Percentiles rank a stretch among this genome's conserved stretches.
Evolutionary conservation across 2,329 filamentous ascomycete genomes (phyloP).

Genomic region (Fusarium verrucosum): DNA sequence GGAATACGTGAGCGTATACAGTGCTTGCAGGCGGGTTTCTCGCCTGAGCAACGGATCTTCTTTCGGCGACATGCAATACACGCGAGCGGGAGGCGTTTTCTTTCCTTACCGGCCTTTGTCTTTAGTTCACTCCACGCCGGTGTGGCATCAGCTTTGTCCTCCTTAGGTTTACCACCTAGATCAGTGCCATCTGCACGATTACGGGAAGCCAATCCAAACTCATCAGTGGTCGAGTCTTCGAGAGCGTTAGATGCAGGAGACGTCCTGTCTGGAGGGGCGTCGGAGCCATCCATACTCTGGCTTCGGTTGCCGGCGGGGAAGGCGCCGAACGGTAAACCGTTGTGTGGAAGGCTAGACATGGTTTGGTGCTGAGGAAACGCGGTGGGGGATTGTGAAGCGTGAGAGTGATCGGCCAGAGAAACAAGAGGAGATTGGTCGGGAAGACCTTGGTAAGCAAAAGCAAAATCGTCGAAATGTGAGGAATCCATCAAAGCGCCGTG

Average conservation of each 20-base stretch:
- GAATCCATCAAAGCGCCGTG: slow-evolving; percentile 54
- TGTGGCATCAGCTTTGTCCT: slow-evolving; percentile 66
- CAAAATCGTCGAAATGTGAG: slow-evolving; percentile 63
- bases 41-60: slow-evolving; percentile 97
- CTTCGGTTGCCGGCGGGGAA: slow-evolving; percentile 38
- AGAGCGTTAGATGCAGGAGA: slow-evolving; percentile 58
- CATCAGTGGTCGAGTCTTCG: slow-evolving; percentile 65
- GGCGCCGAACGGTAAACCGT: slow-evolving; percentile 40
- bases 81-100: slow-evolving; percentile 89
- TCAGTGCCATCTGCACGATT: slow-evolving; percentile 63
- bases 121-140: slow-evolving; percentile 85
- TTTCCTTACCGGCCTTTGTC: slow-evolving; percentile 93
- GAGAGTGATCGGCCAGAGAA: slow-evolving; percentile 48
- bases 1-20: slow-evolving; percentile 91
- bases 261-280: slow-evolving; percentile 55
- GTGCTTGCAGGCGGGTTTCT: slow-evolving; percentile 97
- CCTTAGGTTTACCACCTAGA: slow-evolving; percentile 61
- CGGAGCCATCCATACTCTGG: slow-evolving; percentile 54
- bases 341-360: slow-evolving; percentile 36
- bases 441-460: slow-evolving; percentile 59
- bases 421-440: slow-evolving; percentile 55
- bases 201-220: slow-evolving; percentile 63
- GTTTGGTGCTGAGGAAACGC: slow-evolving; percentile 50
- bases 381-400: slow-evolving; percentile 44
- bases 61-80: slow-evolving; percentile 96